These are phyloP conservation scores for Tulasnella calospora DNA, from an alignment of 768 basidiomycete genomes.

Conservation along the genomic window DNA sequence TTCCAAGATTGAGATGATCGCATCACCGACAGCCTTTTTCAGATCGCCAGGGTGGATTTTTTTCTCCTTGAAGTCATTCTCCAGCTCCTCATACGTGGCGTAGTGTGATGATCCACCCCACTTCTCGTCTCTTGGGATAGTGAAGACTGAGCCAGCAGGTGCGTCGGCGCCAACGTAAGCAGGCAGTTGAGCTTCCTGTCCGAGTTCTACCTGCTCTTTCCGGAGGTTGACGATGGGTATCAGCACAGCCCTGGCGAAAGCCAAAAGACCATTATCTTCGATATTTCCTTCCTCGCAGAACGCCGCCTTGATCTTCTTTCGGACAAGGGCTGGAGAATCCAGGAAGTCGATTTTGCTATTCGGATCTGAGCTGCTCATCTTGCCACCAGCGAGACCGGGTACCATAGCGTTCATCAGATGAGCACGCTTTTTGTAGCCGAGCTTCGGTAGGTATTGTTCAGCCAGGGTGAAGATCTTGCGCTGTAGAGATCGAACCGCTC, in stretches of 20 bases:
- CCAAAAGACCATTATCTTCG: slow-evolving; percentile 80
- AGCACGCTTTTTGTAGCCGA: slow-evolving; percentile 90
- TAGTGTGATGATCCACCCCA: slow-evolving; percentile 72
- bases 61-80: slow-evolving; percentile 68
- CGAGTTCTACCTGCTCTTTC: slow-evolving; percentile 48
- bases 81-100: slow-evolving; percentile 55
- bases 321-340: slow-evolving; percentile 74
- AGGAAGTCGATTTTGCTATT: slow-evolving; percentile 98
- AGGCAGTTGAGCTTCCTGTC: slow-evolving; percentile 47
- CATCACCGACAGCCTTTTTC: slow-evolving; percentile 70
- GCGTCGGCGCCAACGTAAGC: slow-evolving; percentile 58
- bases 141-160: slow-evolving; percentile 77
- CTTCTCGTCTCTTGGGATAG: slow-evolving; percentile 70
- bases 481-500: slow-evolving; percentile 39
- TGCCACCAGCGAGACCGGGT: slow-evolving; percentile 87
- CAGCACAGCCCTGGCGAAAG: slow-evolving; percentile 80
- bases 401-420: slow-evolving; percentile 99
- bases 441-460: slow-evolving; percentile 86
- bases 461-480: slow-evolving; percentile 99
- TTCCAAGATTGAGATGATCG: slow-evolving; percentile 66
- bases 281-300: slow-evolving; percentile 92
- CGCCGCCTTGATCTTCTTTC: slow-evolving; percentile 84
- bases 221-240: slow-evolving; percentile 80
- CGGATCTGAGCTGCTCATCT: slow-evolving; percentile 98
- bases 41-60: slow-evolving; percentile 85